Conservation (phyloP, 1,139 yeast species). For the Nematodospora anomalae region DNA sequence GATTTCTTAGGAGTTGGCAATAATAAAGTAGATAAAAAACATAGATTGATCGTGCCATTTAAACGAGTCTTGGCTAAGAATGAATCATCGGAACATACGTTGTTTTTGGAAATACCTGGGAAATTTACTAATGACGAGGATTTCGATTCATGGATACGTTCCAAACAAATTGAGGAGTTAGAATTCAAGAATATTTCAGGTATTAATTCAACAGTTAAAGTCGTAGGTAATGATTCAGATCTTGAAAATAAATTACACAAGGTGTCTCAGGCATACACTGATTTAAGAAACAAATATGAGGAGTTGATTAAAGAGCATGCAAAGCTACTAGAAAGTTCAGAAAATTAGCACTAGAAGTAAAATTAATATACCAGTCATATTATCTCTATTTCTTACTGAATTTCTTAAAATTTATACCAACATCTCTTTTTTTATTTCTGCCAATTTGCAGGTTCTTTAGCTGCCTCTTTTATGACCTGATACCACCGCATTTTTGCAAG, state of each 20-base stretch:
- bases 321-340: constrained; percentile 22
- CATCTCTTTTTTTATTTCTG: too few species aligned
- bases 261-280: constrained; percentile 57
- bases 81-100: constrained; percentile 48
- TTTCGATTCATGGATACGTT: constrained; percentile 44
- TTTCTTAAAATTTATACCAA: too few species aligned
- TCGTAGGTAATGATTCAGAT: constrained; percentile 19
- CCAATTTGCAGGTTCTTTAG: too few species aligned
- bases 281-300: constrained; percentile 61
- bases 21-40: constrained; percentile 35
- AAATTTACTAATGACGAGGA: constrained; percentile 14
- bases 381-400: too few species aligned
- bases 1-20: constrained; percentile 10
- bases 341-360: neutral
- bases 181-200: constrained; percentile 45
- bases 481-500: too few species aligned
- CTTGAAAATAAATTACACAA: constrained; percentile 48
- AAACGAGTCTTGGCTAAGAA: constrained; percentile 55
- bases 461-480: too few species aligned
- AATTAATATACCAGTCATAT: neutral
- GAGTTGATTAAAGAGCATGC: constrained; percentile 56
- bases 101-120: constrained; percentile 47
- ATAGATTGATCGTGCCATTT: constrained; percentile 50
- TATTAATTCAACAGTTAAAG: constrained; percentile 36
- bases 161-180: constrained; percentile 51